These are phyloP conservation scores for Hibiscus trionum DNA, from an alignment of 345 rosid species.

Conservation along the genomic window DNA sequence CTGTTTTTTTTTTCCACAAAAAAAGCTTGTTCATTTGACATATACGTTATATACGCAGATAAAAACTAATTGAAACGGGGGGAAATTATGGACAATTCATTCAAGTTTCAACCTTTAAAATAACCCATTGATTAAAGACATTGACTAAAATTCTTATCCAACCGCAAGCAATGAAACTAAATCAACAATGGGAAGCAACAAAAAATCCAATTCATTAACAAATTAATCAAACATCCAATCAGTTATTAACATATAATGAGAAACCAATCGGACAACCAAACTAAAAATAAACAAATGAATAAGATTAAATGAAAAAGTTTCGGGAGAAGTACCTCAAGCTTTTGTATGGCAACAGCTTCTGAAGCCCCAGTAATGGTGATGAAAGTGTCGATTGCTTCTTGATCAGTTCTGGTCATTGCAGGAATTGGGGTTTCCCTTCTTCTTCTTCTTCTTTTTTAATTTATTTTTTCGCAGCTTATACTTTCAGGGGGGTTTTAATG, in stretches of 20 bases:
- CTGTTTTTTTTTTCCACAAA: not conserved
- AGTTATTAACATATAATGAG: not conserved
- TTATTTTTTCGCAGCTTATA: not conserved
- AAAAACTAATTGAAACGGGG: not conserved
- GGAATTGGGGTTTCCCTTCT: not conserved
- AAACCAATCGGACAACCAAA: slow-evolving; percentile 7
- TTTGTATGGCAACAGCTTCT: slow-evolving; percentile 57
- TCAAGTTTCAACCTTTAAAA: not conserved
- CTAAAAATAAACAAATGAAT: not conserved
- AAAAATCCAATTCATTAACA: slow-evolving; percentile 24
- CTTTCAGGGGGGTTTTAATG: not conserved
- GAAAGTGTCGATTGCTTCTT: slow-evolving; percentile 80
- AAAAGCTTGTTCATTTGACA: not conserved
- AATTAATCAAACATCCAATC: slow-evolving; percentile 3
- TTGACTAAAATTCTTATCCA: slow-evolving; percentile 3
- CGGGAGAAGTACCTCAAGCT: slow-evolving; percentile 49
- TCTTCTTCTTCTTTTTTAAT: not conserved
- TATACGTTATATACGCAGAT: not conserved
- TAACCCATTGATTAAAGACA: not conserved
- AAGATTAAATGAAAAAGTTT: not conserved
- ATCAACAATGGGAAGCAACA: slow-evolving; percentile 20
- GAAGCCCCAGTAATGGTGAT: slow-evolving; percentile 77
- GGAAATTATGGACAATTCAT: not conserved
- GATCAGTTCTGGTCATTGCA: slow-evolving; percentile 63
- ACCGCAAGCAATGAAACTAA: slow-evolving; percentile 7